Percentiles rank a stretch among this genome's conserved stretches.
These are phyloP conservation scores for Cordia subcordata DNA, from an alignment of 257 asterid genomes.

Conservation along the genomic window DNA sequence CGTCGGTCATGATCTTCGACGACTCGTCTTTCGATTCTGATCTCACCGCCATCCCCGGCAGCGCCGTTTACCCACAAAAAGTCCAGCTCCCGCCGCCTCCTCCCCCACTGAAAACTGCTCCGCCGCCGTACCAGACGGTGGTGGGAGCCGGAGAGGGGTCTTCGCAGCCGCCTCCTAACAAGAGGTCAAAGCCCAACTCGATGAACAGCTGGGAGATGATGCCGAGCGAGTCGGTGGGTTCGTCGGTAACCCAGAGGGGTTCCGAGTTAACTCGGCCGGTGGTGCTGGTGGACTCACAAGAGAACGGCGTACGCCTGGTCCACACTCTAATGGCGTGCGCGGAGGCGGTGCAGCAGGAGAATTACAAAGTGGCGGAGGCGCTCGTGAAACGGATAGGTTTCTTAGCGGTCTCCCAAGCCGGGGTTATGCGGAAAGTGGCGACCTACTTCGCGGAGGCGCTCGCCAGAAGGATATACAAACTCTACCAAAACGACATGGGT, in stretches of 20 bases:
- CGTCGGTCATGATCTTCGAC: constrained; percentile 14
- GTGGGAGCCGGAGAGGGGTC: background rate
- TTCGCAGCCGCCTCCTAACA: constrained; percentile 5
- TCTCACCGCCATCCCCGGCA: constrained; percentile 78
- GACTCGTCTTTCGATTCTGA: constrained; percentile 70
- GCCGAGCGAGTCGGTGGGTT: constrained; percentile 1
- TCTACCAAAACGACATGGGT: background rate
- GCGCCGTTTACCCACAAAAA: constrained; percentile 44
- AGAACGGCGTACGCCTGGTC: constrained; percentile 58
- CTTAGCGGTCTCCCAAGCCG: constrained; percentile 60
- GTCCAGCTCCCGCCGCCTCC: background rate
- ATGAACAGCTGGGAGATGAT: background rate
- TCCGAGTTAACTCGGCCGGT: constrained; percentile 31
- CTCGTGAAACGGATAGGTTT: constrained; percentile 51
- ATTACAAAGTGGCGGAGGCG: constrained; percentile 51
- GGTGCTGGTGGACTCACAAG: constrained; percentile 62
- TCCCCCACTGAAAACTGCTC: constrained; percentile 3
- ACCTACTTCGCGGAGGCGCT: constrained; percentile 12
- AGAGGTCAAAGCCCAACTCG: constrained; percentile 28
- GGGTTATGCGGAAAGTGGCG: constrained; percentile 28
- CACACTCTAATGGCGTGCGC: constrained; percentile 78
- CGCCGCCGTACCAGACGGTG: constrained; percentile 4
- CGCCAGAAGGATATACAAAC: constrained; percentile 5
- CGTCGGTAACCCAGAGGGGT: constrained; percentile 9
- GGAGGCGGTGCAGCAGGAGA: constrained; percentile 57